Percentiles rank a stretch among this genome's conserved stretches.
Conservation (phyloP, 2,329 filamentous ascomycete species). For the Fusarium sp. region DNA sequence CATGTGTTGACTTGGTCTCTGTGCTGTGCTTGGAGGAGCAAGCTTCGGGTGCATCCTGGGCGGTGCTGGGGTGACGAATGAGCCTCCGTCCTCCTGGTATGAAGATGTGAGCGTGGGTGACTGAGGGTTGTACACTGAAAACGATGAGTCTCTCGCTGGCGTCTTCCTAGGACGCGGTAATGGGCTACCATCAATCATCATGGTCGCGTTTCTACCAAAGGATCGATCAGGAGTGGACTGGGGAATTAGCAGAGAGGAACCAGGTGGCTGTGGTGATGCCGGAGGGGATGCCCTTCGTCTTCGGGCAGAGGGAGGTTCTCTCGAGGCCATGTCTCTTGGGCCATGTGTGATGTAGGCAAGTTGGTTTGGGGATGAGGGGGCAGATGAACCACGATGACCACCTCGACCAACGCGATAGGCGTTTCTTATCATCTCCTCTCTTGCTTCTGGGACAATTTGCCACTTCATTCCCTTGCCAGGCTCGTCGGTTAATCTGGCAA, state of each 20-base stretch:
- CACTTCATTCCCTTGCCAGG: conserved; percentile 99
- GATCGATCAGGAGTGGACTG: conserved; percentile 66
- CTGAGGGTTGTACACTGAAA: conserved; percentile 63
- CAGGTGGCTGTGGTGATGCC: conserved; percentile 65
- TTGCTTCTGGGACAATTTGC: conserved; percentile 86
- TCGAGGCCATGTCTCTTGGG: conserved; percentile 64
- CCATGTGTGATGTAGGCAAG: conserved; percentile 70
- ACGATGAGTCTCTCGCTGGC: conserved; percentile 56
- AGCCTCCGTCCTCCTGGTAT: conserved; percentile 69
- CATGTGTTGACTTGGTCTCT: conserved; percentile 86
- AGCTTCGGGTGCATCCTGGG: conserved; percentile 78
- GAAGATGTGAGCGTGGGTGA: conserved; percentile 72
- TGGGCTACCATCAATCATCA: conserved; percentile 69
- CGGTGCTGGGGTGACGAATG: conserved; percentile 78
- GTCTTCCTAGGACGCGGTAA: conserved; percentile 66
- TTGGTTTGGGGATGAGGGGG: conserved; percentile 73
- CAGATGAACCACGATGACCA: conserved; percentile 74
- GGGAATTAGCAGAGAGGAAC: conserved; percentile 59
- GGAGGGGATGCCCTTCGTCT: conserved; percentile 67
- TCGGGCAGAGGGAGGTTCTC: conserved; percentile 62
- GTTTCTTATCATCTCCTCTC: conserved; percentile 88
- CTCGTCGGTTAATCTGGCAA: conserved; percentile 90
- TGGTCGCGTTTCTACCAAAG: conserved; percentile 49
- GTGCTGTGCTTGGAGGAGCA: conserved; percentile 82
- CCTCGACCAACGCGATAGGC: conserved; percentile 70